A percentile compares a stretch with the other conserved stretches of the same genome.
Conservation (phyloP, 306 rosid genomes). For the Fragaria ananassa region DNA sequence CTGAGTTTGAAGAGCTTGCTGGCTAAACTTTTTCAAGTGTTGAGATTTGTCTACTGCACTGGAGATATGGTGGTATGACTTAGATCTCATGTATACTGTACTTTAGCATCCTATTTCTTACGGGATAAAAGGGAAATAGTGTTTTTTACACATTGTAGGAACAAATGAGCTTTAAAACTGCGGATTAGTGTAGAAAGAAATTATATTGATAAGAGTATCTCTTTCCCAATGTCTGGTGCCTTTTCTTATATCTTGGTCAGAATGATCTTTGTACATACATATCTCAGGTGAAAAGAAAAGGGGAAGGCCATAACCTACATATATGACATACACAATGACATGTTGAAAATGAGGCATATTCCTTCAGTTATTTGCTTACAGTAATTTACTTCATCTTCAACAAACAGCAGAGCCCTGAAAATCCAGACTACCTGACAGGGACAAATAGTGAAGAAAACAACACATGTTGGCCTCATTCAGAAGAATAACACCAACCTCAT, state of each 20-base stretch:
- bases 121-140: not conserved
- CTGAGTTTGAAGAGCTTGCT: not conserved
- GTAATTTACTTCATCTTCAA: too few species aligned
- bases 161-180: constrained; percentile 28
- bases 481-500: too few species aligned
- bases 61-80: not conserved
- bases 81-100: constrained; percentile 26
- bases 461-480: too few species aligned
- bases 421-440: not conserved
- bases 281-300: not conserved
- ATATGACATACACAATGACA: not conserved
- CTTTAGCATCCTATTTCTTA: constrained; percentile 14
- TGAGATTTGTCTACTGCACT: not conserved
- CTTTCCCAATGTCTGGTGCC: not conserved
- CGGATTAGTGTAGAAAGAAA: constrained; percentile 2
- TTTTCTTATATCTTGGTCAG: not conserved
- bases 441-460: not conserved
- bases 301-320: too few species aligned
- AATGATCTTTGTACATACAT: not conserved
- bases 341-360: too few species aligned
- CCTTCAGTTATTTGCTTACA: too few species aligned
- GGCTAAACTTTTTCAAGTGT: not conserved
- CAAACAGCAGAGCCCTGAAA: not conserved
- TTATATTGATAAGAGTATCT: constrained; percentile 5
- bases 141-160: constrained; percentile 27